These are phyloP conservation scores for Euphorbia tirucalli DNA, from an alignment of 345 rosid genomes.

Conservation along the genomic window DNA sequence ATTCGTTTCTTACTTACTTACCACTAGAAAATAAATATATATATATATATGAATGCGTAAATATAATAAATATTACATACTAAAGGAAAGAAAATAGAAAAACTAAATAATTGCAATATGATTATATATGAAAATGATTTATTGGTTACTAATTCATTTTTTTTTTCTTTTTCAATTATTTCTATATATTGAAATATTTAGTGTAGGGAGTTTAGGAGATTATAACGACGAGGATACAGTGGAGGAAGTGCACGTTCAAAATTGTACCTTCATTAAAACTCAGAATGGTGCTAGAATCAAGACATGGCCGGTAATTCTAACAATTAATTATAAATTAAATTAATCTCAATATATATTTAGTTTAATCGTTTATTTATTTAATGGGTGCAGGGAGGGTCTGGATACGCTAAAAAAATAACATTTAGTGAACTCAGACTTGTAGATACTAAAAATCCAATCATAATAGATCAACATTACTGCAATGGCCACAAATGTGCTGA, in stretches of 20 bases:
- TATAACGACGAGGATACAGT: conserved; percentile 28
- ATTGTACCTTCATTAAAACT: conserved; percentile 37
- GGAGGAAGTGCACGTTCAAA: conserved; percentile 35
- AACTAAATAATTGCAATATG: too few relatives aligned
- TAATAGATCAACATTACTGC: conserved; percentile 38
- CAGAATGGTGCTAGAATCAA: conserved; percentile 60
- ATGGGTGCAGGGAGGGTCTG: conserved; percentile 33
- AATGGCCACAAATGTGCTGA: background rate
- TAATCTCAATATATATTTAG: too few relatives aligned
- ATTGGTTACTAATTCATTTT: too few relatives aligned
- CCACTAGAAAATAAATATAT: too few relatives aligned
- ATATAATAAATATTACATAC: too few relatives aligned
- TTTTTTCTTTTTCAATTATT: too few relatives aligned
- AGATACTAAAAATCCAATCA: conserved; percentile 32
- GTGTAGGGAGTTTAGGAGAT: conserved; percentile 60
- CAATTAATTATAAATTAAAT: too few relatives aligned
- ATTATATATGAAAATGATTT: too few relatives aligned
- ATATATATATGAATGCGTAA: too few relatives aligned
- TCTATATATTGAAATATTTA: conserved; percentile 4
- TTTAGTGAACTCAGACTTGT: conserved; percentile 35
- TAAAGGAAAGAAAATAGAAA: too few relatives aligned
- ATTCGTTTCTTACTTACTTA: too few relatives aligned
- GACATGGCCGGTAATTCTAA: conserved; percentile 41
- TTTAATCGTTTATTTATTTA: too few relatives aligned
- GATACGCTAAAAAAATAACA: conserved; percentile 37